A percentile compares a stretch with the other conserved stretches of the same genome.
phyloP scores from a whole-genome alignment of 2,329 filamentous ascomycete genomes.

The Penicillium decumbens region DNA sequence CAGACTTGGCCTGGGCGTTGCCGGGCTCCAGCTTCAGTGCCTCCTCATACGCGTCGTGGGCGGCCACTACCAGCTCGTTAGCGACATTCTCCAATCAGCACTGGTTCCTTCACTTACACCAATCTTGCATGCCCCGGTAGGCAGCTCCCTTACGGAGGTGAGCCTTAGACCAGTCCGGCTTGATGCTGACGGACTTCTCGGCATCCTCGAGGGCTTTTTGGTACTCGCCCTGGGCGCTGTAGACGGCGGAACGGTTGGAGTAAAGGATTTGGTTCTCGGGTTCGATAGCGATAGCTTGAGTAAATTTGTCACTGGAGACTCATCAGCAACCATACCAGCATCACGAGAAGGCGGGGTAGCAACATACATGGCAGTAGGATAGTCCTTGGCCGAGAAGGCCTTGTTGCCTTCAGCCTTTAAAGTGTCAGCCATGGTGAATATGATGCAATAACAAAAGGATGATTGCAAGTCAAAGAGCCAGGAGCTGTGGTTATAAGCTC shows the following conservation, averaged over 20 bases:
- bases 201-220: constrained; percentile 81
- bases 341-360: constrained; percentile 22
- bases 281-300: constrained; percentile 83
- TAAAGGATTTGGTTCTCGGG: constrained; percentile 93
- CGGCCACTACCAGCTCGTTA: constrained; percentile 53
- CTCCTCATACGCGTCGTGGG: constrained; percentile 85
- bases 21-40: constrained; percentile 88
- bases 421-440: constrained; percentile 62
- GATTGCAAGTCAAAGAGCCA: constrained; percentile 15
- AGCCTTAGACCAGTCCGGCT: constrained; percentile 97
- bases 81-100: neutral
- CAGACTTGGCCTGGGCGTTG: constrained; percentile 90
- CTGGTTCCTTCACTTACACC: constrained; percentile 48
- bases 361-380: constrained; percentile 87
- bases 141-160: constrained; percentile 92
- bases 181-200: constrained; percentile 86
- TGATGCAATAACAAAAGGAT: constrained; percentile 7
- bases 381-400: constrained; percentile 96
- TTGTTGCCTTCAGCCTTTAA: constrained; percentile 98
- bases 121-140: constrained; percentile 78
- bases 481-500: neutral
- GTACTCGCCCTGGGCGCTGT: constrained; percentile 88
- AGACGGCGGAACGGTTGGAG: constrained; percentile 85
- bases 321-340: constrained; percentile 6
- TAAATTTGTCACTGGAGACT: constrained; percentile 74